Conservation (phyloP, 2,329 filamentous ascomycete species). For the Fusarium goolgardi region DNA sequence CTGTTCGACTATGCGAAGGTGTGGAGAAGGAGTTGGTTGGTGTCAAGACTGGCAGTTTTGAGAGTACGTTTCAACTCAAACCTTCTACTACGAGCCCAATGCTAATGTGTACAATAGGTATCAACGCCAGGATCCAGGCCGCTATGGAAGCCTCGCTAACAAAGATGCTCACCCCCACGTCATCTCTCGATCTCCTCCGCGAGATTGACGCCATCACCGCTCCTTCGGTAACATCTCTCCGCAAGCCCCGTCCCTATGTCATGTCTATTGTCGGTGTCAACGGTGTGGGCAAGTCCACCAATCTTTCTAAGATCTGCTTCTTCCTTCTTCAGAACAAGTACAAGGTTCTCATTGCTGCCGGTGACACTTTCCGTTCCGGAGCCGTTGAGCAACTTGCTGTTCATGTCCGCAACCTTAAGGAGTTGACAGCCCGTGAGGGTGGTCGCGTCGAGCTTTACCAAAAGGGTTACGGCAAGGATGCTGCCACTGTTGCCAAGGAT, state of each 20-base stretch:
- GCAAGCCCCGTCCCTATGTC: constrained; percentile 84
- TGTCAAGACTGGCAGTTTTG: constrained; percentile 91
- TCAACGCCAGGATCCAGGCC: constrained; percentile 82
- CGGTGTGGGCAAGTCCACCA: constrained; percentile 97
- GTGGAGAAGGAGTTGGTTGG: constrained; percentile 91
- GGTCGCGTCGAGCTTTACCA: constrained; percentile 92
- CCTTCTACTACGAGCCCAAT: background rate
- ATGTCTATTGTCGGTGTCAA: constrained; percentile 99
- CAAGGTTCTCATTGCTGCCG: constrained; percentile 91
- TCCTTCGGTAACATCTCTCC: constrained; percentile 71
- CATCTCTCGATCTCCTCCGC: constrained; percentile 91
- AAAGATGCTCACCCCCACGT: constrained; percentile 96
- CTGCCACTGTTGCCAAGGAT: constrained; percentile 93
- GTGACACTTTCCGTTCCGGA: constrained; percentile 96
- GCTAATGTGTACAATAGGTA: constrained; percentile 58
- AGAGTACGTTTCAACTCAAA: constrained; percentile 61
- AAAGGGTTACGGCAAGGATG: constrained; percentile 97
- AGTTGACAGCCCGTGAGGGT: constrained; percentile 85
- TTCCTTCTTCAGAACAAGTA: constrained; percentile 98
- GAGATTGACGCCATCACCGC: constrained; percentile 85
- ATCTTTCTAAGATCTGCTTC: constrained; percentile 97
- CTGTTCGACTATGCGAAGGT: constrained; percentile 87
- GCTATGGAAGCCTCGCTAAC: constrained; percentile 93
- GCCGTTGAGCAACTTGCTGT: constrained; percentile 97
- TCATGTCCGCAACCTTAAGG: constrained; percentile 92